Evolutionary conservation across 371 early-diverging fungal species (phyloP).

Genomic region (Apophysomyces variabilis): DNA sequence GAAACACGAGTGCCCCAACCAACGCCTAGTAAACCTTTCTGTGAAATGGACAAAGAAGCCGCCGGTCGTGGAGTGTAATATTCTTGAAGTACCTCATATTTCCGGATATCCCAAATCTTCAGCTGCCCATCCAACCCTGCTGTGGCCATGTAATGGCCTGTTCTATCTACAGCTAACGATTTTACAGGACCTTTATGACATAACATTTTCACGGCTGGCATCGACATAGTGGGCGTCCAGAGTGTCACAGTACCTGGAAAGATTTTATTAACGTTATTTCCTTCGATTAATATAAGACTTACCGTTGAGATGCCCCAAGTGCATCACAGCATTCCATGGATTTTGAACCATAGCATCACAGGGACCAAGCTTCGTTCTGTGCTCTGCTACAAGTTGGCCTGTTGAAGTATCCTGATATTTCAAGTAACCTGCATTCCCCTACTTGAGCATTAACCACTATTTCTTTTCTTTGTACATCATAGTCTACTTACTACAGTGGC

Average conservation of each 20-base stretch:
- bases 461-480: neutral
- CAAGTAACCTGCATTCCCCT: slow-evolving; percentile 84
- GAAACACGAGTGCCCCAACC: slow-evolving; percentile 78
- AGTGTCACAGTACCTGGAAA: slow-evolving; percentile 78
- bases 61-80: slow-evolving; percentile 83
- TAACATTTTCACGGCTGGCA: slow-evolving; percentile 93
- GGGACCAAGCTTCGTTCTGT: slow-evolving; percentile 78
- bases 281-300: neutral
- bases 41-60: slow-evolving; percentile 78
- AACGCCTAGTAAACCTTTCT: slow-evolving; percentile 87
- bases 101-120: slow-evolving; percentile 97
- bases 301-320: slow-evolving; percentile 93
- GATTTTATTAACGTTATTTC: neutral
- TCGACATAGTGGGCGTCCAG: slow-evolving; percentile 89
- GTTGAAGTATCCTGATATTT: slow-evolving; percentile 98
- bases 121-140: slow-evolving; percentile 90
- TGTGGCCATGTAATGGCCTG: slow-evolving; percentile 94
- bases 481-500: slow-evolving; percentile 68
- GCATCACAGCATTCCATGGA: slow-evolving; percentile 92
- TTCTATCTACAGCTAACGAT: slow-evolving; percentile 85
- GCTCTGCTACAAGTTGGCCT: slow-evolving; percentile 88
- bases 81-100: slow-evolving; percentile 79
- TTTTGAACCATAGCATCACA: slow-evolving; percentile 91
- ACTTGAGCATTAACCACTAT: neutral
- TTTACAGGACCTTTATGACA: slow-evolving; percentile 91